Conservation (phyloP, 2,329 filamentous ascomycete genomes). For the Alternaria sp. region DNA sequence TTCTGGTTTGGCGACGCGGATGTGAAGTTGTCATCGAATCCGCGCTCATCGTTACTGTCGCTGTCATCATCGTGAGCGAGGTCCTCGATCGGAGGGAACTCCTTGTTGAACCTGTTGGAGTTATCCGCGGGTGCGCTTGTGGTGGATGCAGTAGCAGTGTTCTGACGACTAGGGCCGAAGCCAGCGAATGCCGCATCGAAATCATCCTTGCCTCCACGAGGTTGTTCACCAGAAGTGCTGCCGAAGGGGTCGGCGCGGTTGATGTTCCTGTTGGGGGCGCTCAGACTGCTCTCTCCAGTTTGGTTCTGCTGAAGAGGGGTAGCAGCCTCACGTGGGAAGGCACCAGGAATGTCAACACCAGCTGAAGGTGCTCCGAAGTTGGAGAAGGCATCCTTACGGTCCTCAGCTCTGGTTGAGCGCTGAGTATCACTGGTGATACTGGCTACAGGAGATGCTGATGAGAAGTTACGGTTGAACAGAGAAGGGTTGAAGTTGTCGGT, state of each 20-base stretch:
- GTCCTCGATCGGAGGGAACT: constrained; percentile 94
- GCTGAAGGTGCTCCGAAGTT: constrained; percentile 45
- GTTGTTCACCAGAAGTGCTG: constrained; percentile 37
- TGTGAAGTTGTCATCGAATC: constrained; percentile 93
- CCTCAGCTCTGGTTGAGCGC: constrained; percentile 44
- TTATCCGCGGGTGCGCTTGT: constrained; percentile 37
- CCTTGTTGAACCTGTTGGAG: constrained; percentile 67
- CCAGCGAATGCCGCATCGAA: constrained; percentile 86
- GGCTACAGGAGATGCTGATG: constrained; percentile 49
- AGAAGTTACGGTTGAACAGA: constrained; percentile 47
- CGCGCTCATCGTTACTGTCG: constrained; percentile 69
- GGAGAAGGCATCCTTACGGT: constrained; percentile 50
- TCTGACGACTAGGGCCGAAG: constrained; percentile 64
- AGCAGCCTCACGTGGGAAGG: constrained; percentile 52
- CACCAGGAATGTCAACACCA: constrained; percentile 51
- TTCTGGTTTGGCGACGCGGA: constrained; percentile 59
- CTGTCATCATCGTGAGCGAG: constrained; percentile 83
- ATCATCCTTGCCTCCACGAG: constrained; percentile 69
- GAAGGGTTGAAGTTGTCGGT: constrained; percentile 45
- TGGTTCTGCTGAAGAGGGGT: constrained; percentile 57
- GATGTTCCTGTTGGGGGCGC: constrained; percentile 53
- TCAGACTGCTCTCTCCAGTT: constrained; percentile 56
- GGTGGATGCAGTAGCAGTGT: constrained; percentile 49
- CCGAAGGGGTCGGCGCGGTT: constrained; percentile 53
- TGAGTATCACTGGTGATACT: constrained; percentile 49